Evolutionary conservation across 2,329 filamentous ascomycete species (phyloP).

Genomic region (Claviceps lovelessii): DNA sequence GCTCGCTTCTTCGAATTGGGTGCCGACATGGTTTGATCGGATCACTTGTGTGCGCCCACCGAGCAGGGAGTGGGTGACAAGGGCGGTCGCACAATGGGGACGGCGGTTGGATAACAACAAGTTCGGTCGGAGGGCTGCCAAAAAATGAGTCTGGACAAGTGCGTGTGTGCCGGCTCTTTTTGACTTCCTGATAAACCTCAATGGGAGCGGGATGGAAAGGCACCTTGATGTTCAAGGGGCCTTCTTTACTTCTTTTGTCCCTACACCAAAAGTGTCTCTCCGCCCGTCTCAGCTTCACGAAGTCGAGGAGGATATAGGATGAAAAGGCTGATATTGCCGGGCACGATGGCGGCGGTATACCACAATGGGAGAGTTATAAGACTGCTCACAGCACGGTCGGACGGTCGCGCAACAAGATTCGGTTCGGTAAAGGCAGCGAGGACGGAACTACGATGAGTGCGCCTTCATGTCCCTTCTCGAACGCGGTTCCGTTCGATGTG

Average conservation of each 20-base stretch:
- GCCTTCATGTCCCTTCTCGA: neutral
- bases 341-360: neutral
- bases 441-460: neutral
- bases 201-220: neutral
- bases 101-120: neutral
- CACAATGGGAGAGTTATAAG: too few relatives aligned
- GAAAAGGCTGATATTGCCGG: neutral
- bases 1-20: conserved; percentile 53
- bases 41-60: conserved; percentile 1
- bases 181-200: neutral
- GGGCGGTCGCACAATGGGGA: neutral
- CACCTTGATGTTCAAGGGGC: neutral
- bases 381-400: neutral
- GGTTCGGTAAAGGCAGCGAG: conserved; percentile 1
- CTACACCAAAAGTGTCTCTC: too few relatives aligned
- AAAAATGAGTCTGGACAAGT: neutral
- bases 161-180: neutral
- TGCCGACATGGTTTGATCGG: conserved; percentile 26
- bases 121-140: too few relatives aligned
- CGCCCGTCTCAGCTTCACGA: neutral
- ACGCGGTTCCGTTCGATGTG: conserved; percentile 3
- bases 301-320: neutral
- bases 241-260: neutral
- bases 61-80: neutral
- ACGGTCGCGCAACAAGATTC: neutral